Percentiles rank a stretch among this genome's conserved stretches.
Conservation (phyloP, 371 early-diverging fungal genomes). For the Umbelopsis sp. region DNA sequence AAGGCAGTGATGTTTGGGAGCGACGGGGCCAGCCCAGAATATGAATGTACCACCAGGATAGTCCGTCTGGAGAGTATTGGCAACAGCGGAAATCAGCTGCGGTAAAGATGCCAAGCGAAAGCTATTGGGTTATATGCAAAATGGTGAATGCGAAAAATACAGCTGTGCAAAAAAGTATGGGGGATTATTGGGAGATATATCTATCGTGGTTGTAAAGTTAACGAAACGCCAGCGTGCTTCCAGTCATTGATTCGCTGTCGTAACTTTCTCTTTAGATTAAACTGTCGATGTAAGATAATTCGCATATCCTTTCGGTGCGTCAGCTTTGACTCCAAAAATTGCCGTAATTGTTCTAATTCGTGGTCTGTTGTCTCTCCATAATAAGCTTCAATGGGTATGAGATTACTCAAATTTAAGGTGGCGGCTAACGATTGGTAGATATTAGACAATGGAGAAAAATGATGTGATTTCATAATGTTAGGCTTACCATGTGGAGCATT, state of each 20-base stretch:
- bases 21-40: slow-evolving; percentile 2
- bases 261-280: slow-evolving; percentile 44
- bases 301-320: slow-evolving; percentile 45
- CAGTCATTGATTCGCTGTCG: slow-evolving; percentile 43
- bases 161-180: slow-evolving; percentile 1
- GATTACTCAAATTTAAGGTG: slow-evolving; percentile 48
- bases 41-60: neutral
- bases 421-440: slow-evolving; percentile 34
- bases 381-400: slow-evolving; percentile 52
- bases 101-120: neutral
- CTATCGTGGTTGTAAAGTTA: slow-evolving; percentile 23
- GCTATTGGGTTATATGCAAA: neutral
- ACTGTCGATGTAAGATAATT: slow-evolving; percentile 44
- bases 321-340: slow-evolving; percentile 40
- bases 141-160: neutral
- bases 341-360: slow-evolving; percentile 36
- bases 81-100: neutral
- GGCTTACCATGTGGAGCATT: slow-evolving; percentile 47
- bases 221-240: slow-evolving; percentile 27
- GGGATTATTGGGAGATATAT: neutral
- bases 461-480: too few relatives aligned
- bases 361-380: slow-evolving; percentile 41
- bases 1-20: neutral
- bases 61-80: neutral
- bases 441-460: neutral